Evolutionary conservation across 345 rosid species (phyloP).

Genomic region (Syzygium grande): DNA sequence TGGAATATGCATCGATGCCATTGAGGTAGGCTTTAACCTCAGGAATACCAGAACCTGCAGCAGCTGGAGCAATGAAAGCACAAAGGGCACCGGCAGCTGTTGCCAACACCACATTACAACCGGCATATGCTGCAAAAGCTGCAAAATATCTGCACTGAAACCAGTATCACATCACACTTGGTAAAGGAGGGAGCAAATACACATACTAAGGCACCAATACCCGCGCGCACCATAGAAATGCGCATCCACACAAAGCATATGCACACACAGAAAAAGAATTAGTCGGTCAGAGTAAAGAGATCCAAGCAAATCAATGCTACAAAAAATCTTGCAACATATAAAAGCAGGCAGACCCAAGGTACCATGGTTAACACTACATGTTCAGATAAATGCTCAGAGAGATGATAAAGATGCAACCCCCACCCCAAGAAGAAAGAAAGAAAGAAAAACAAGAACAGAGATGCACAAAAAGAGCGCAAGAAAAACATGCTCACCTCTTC

Average conservation of each 20-base stretch:
- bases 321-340: background rate
- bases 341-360: background rate
- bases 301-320: background rate
- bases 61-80: constrained; percentile 38
- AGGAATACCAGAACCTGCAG: constrained; percentile 45
- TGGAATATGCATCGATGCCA: constrained; percentile 36
- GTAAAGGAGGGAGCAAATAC: background rate
- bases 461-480: background rate
- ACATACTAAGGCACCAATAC: background rate
- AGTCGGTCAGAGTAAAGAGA: background rate
- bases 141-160: constrained; percentile 27
- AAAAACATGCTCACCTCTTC: constrained; percentile 14
- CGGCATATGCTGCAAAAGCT: constrained; percentile 23
- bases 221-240: background rate
- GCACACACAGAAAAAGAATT: background rate
- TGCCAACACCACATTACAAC: constrained; percentile 26
- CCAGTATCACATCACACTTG: background rate
- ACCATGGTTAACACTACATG: background rate
- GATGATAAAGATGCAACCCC: background rate
- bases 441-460: background rate
- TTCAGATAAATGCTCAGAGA: background rate
- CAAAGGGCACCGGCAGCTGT: constrained; percentile 26
- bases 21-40: constrained; percentile 54
- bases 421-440: background rate
- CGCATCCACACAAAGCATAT: background rate